phyloP scores from a whole-genome alignment of 345 rosid genomes.

The Angophora floribunda region DNA sequence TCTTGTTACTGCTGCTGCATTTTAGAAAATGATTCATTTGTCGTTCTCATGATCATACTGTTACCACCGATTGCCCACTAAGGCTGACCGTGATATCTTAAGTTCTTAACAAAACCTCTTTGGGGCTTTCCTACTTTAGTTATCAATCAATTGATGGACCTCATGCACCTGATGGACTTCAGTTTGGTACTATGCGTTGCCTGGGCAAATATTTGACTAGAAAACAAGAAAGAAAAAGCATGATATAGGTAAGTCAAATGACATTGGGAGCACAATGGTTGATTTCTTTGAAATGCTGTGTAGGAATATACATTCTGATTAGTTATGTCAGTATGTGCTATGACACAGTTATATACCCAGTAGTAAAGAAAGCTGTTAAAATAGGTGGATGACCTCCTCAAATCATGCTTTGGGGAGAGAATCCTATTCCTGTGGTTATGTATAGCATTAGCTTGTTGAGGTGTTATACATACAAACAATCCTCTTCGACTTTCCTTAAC shows the following conservation, averaged over 20 bases:
- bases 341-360: not conserved
- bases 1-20: not conserved
- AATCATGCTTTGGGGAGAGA: not conserved
- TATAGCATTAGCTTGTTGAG: not conserved
- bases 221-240: not conserved
- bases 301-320: not conserved
- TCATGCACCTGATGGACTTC: fast-evolving
- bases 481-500: not conserved
- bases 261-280: not conserved
- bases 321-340: not conserved
- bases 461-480: not conserved
- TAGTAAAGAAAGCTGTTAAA: not conserved
- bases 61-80: not conserved
- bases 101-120: not conserved
- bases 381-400: not conserved
- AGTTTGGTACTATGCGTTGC: not conserved
- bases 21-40: not conserved
- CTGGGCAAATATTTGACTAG: not conserved
- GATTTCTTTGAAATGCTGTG: not conserved
- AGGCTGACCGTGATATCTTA: not conserved
- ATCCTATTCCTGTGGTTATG: not conserved
- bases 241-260: not conserved
- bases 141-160: not conserved
- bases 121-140: not conserved
- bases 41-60: not conserved